A percentile compares a stretch with the other conserved stretches of the same genome.
These are phyloP conservation scores for Lachnellula cervina DNA, from an alignment of 2,329 filamentous ascomycete species.

Conservation along the genomic window DNA sequence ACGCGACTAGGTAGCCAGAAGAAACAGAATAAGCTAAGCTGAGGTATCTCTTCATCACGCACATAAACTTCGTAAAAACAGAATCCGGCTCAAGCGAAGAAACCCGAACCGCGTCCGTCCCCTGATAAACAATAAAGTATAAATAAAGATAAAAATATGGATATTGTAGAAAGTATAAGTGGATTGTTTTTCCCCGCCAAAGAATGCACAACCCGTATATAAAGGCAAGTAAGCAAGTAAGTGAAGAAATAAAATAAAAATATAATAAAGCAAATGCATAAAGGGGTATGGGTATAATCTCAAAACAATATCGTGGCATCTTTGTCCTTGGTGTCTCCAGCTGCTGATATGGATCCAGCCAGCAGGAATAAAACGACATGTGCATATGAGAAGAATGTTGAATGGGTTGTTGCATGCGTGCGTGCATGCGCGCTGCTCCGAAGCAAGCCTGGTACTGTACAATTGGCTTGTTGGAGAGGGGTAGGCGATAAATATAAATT, in stretches of 20 bases:
- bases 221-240: too few species aligned
- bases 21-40: background rate
- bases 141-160: background rate
- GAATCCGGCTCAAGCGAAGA: background rate
- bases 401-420: too few species aligned
- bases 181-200: background rate
- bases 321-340: background rate
- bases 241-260: too few species aligned
- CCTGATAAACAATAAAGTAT: background rate
- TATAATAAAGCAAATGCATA: too few species aligned
- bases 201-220: too few species aligned
- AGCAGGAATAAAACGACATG: background rate
- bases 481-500: slow-evolving; percentile 16
- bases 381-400: background rate
- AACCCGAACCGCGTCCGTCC: background rate
- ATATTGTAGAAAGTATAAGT: background rate
- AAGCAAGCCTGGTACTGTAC: background rate
- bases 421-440: background rate
- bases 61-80: background rate
- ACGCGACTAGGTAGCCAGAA: background rate
- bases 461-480: background rate
- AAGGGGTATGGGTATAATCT: too few species aligned
- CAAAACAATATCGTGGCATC: too few species aligned
- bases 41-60: background rate
- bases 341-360: background rate